Conservation (phyloP, 345 rosid genomes). For the Boechera divaricarpa region DNA sequence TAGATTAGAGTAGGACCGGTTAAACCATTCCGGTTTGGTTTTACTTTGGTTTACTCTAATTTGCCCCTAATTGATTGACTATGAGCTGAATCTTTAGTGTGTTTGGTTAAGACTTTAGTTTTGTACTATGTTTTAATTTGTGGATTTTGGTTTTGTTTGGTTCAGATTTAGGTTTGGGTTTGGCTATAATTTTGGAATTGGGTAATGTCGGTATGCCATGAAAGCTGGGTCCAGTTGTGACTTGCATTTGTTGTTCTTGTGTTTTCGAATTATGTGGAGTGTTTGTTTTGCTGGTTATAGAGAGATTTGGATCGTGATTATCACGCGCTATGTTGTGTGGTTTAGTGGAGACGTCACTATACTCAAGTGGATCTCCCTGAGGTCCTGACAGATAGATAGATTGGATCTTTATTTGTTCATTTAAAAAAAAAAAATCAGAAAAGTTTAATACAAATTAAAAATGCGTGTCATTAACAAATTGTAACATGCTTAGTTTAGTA, state of each 20-base stretch:
- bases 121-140: background rate
- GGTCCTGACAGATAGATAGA: conserved; percentile 46
- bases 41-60: background rate
- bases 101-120: conserved; percentile 3
- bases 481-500: conserved; percentile 43
- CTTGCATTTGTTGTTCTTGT: background rate
- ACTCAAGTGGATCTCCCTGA: conserved; percentile 48
- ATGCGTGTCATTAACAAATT: conserved; percentile 28
- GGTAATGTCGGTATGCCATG: conserved; percentile 34
- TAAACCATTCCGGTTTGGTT: conserved; percentile 15
- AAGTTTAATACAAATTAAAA: background rate
- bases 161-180: background rate
- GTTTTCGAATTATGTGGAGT: conserved; percentile 23
- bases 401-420: conserved; percentile 16
- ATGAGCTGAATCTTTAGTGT: background rate
- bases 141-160: background rate
- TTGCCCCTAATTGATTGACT: background rate
- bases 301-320: conserved; percentile 15
- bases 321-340: conserved; percentile 40
- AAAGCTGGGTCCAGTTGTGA: conserved; percentile 47
- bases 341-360: conserved; percentile 48
- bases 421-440: background rate
- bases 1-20: conserved; percentile 9
- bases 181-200: conserved; percentile 12
- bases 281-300: conserved; percentile 28